A percentile compares a stretch with the other conserved stretches of the same genome.
Evolutionary conservation across 2,329 filamentous ascomycete genomes (phyloP).

Genomic region (Corynespora cassiicola): DNA sequence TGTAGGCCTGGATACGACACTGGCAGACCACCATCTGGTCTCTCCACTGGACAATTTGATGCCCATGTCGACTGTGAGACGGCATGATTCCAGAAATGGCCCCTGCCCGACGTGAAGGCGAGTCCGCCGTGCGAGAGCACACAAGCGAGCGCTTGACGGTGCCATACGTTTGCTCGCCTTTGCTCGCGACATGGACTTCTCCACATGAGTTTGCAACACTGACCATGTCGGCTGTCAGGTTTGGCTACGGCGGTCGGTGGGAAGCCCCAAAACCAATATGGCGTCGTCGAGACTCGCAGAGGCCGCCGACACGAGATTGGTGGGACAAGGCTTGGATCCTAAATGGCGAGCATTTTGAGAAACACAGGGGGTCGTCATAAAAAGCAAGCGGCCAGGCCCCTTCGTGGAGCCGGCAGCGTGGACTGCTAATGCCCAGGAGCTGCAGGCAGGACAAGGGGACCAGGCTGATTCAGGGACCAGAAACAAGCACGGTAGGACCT

Average conservation of each 20-base stretch:
- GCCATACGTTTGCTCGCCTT: no score
- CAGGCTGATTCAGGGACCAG: no score
- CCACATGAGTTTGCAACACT: background rate
- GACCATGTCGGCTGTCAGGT: slow-evolving; percentile 1
- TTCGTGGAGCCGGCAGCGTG: background rate
- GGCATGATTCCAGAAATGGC: background rate
- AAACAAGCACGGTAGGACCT: no score
- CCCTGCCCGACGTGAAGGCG: no score
- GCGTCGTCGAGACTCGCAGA: background rate
- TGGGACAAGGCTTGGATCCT: slow-evolving; percentile 1
- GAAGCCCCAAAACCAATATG: slow-evolving; percentile 3
- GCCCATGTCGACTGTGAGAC: background rate
- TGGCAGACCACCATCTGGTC: background rate
- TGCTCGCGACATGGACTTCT: slow-evolving; percentile 4
- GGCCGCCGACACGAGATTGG: slow-evolving; percentile 8
- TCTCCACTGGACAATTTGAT: background rate
- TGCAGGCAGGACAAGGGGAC: slow-evolving; percentile 1
- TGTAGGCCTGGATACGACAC: background rate
- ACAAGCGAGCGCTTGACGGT: no score
- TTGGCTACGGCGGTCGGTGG: slow-evolving; percentile 1
- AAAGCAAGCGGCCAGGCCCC: slow-evolving; percentile 6
- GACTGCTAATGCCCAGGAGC: slow-evolving; percentile 1
- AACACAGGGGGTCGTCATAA: slow-evolving; percentile 1
- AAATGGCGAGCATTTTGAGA: slow-evolving; percentile 6
- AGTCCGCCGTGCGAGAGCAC: no score